Conservation (phyloP, 768 basidiomycete species). For the Lactifluus pinguis region DNA sequence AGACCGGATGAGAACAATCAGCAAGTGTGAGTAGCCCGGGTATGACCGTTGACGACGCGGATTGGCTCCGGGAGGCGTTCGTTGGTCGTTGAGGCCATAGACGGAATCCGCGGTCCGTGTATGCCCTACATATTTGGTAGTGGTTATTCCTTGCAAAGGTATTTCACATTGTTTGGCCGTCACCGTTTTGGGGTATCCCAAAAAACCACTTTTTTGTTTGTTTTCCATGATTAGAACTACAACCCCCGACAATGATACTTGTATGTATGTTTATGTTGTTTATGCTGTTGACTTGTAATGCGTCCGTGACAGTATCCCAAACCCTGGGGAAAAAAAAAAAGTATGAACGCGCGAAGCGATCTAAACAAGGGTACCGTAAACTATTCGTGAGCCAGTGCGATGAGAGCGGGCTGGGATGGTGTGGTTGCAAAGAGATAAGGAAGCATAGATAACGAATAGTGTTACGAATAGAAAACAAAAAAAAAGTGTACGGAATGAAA, state of each 20-base stretch:
- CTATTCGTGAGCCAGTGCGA: not conserved
- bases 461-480: conserved; percentile 11
- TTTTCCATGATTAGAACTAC: conserved; percentile 12
- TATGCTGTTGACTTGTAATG: conserved; percentile 11
- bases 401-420: not conserved
- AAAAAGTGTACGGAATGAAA: not conserved
- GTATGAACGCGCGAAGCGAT: conserved; percentile 5
- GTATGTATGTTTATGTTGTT: conserved; percentile 11
- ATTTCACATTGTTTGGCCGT: not conserved
- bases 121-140: not conserved
- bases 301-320: conserved; percentile 13
- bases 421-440: not conserved
- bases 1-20: not conserved
- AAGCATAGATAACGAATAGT: conserved; percentile 14
- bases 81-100: no score
- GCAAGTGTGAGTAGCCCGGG: not conserved
- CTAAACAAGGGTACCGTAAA: conserved; percentile 4
- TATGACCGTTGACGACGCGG: not conserved
- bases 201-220: not conserved
- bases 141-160: not conserved
- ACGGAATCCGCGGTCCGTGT: not conserved
- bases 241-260: conserved; percentile 9
- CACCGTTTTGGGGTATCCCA: not conserved
- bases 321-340: not conserved
- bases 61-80: not conserved